These are phyloP conservation scores for Umbelopsis sp. DNA, from an alignment of 192 early-diverging fungal genomes.

Conservation along the genomic window DNA sequence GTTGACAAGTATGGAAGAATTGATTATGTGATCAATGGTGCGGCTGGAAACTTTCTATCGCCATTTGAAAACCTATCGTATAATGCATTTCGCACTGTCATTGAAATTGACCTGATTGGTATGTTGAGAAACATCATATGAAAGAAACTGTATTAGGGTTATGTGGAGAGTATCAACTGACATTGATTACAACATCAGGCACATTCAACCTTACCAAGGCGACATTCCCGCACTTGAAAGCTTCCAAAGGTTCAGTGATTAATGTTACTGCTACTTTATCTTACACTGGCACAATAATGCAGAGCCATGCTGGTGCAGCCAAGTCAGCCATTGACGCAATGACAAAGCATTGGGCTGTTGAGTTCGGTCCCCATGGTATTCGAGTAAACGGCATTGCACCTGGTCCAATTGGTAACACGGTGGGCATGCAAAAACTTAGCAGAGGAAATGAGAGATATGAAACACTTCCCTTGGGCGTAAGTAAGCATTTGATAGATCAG, in stretches of 20 bases:
- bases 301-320: conserved; percentile 41
- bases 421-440: conserved; percentile 41
- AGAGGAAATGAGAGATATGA: background rate
- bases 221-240: conserved; percentile 68
- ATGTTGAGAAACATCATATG: conserved; percentile 9
- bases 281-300: conserved; percentile 56
- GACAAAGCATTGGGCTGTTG: conserved; percentile 64
- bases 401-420: conserved; percentile 56
- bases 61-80: conserved; percentile 64
- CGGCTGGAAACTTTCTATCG: conserved; percentile 78
- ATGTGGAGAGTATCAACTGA: conserved; percentile 26
- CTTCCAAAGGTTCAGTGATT: conserved; percentile 63
- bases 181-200: conserved; percentile 44
- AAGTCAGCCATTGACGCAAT: conserved; percentile 53
- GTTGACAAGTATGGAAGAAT: conserved; percentile 66
- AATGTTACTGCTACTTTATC: conserved; percentile 74
- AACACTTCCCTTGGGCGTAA: conserved; percentile 29
- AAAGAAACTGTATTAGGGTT: conserved; percentile 35
- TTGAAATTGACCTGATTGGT: conserved; percentile 55
- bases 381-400: conserved; percentile 72
- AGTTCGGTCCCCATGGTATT: conserved; percentile 74
- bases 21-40: conserved; percentile 61
- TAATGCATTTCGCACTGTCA: conserved; percentile 73
- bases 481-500: background rate
- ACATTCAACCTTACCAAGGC: conserved; percentile 81